These are phyloP conservation scores for Cladosporium colombiae DNA, from an alignment of 2,329 filamentous ascomycete species.

Conservation along the genomic window DNA sequence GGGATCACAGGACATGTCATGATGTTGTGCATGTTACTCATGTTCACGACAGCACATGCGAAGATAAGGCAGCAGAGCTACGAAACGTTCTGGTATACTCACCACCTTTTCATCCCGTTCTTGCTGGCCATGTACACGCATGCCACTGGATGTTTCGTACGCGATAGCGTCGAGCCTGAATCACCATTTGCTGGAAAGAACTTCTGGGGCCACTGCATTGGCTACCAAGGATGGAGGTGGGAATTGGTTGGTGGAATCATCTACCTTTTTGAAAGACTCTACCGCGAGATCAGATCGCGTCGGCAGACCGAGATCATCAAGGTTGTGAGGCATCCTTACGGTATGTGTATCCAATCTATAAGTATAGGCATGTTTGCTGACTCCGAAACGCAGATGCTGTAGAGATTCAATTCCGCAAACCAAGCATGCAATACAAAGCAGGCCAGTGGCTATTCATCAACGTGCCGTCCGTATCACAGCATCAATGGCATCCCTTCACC, in stretches of 20 bases:
- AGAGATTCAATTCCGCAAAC: conserved; percentile 95
- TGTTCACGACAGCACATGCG: conserved; percentile 93
- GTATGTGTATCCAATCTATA: conserved; percentile 49
- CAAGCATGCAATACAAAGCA: conserved; percentile 96
- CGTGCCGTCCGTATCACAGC: conserved; percentile 80
- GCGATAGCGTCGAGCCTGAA: conserved; percentile 69
- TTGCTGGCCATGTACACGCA: conserved; percentile 92
- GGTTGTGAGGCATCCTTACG: conserved; percentile 93
- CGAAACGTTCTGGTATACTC: conserved; percentile 99
- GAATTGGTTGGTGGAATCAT: conserved; percentile 83
- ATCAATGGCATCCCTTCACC: conserved; percentile 98
- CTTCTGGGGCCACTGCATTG: conserved; percentile 92
- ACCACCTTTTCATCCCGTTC: conserved; percentile 98
- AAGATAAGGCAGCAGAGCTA: conserved; percentile 96
- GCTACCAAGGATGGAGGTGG: conserved; percentile 97
- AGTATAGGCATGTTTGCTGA: conserved; percentile 20
- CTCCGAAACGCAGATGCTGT: conserved; percentile 67
- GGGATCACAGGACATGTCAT: conserved; percentile 96
- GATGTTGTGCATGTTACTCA: conserved; percentile 98
- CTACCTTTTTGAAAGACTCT: conserved; percentile 85
- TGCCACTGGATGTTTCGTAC: conserved; percentile 93
- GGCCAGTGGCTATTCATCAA: conserved; percentile 98
- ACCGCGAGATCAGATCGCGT: conserved; percentile 83
- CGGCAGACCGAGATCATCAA: conserved; percentile 87
- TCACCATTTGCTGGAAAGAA: conserved; percentile 80